A percentile compares a stretch with the other conserved stretches of the same genome.
Evolutionary conservation across 768 basidiomycete genomes (phyloP).

Genomic region (Naganishia kalamii): DNA sequence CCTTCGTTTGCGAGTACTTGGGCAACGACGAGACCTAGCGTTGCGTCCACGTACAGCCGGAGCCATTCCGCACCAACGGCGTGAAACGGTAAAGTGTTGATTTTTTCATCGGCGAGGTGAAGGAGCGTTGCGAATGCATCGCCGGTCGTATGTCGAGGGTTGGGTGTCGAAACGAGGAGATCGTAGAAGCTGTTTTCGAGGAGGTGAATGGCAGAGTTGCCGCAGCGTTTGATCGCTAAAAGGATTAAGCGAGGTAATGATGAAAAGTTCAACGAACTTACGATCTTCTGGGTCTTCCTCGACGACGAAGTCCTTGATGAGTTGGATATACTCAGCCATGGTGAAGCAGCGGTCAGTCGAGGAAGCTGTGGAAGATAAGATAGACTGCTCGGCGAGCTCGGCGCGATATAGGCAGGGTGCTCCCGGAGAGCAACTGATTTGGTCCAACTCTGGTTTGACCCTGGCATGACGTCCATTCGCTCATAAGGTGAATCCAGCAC

Average conservation of each 20-base stretch:
- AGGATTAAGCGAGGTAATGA: neutral
- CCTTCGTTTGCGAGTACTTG: conserved; percentile 19
- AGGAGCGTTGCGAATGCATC: conserved; percentile 46
- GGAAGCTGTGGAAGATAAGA: too few relatives aligned
- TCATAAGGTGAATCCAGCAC: too few relatives aligned
- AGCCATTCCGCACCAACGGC: conserved; percentile 54
- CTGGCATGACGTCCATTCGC: too few relatives aligned
- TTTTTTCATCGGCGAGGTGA: conserved; percentile 51
- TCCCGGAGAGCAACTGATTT: neutral
- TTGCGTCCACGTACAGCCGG: conserved; percentile 68
- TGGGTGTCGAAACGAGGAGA: neutral
- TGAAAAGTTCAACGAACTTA: neutral
- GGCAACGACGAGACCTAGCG: conserved; percentile 51
- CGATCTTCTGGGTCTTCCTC: neutral
- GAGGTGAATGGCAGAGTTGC: neutral
- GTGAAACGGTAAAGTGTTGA: conserved; percentile 50
- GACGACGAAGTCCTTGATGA: neutral
- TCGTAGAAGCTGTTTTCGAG: neutral
- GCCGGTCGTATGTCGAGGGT: neutral
- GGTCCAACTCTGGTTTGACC: neutral
- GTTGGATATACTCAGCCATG: neutral
- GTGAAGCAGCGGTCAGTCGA: neutral
- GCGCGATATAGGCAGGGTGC: neutral
- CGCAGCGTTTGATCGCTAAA: neutral
- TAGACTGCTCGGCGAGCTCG: too few relatives aligned